Evolutionary conservation across 805 yeast species (phyloP), one percentile per base, ranked within the genome.

Genomic region (Tetrapisispora phaffii): DNA sequence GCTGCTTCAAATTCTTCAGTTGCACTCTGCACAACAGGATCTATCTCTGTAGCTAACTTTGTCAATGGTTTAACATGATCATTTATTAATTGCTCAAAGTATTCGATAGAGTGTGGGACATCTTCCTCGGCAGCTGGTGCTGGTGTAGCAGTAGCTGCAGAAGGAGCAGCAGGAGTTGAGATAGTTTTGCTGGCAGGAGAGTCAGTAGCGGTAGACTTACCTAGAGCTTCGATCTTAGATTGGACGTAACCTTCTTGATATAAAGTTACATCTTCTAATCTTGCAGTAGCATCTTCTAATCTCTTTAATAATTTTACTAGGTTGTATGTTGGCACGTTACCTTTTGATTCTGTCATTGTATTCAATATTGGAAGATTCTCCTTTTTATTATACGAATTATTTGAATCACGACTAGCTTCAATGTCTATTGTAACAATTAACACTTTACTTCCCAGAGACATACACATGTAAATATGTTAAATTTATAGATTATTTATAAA

Each of bases 251-350:
- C 78, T 54, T 81, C 85, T 59, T 86, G 95, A 62, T 74, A 80
- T 44, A 83, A 74, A 26, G 94, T 85, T 39, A 88, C 79, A 62
- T 88, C 96, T 59, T 88, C 97, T 54, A 88, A 76, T 41, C 97
- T 79, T 6, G 95, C 82, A 9, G 97, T 86, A 31, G 96, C 96
- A 15, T 95, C 90, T 64, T 88, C 97, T 55, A 88, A 76, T 53
- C 95, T 75, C 64, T 82, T 82, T 66, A 82, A 68, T 45, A 88
- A 74, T 39, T 95, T 88, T 36, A 85, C 85, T 50, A 88, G 72
- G 60, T 86, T 88, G 71, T 82, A 85, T n/a, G 94, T 95, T 58
- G 82, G 93, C 46, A 82, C 28, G 19, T 43, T 43, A 33, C 13
- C 15, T 19, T 32, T 43, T 21, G 35, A 7, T 2, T 42, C 44